Evolutionary conservation across 2,329 filamentous ascomycete genomes (phyloP), one percentile per base, ranked within the genome.

Genomic region (Botryotinia calthae): DNA sequence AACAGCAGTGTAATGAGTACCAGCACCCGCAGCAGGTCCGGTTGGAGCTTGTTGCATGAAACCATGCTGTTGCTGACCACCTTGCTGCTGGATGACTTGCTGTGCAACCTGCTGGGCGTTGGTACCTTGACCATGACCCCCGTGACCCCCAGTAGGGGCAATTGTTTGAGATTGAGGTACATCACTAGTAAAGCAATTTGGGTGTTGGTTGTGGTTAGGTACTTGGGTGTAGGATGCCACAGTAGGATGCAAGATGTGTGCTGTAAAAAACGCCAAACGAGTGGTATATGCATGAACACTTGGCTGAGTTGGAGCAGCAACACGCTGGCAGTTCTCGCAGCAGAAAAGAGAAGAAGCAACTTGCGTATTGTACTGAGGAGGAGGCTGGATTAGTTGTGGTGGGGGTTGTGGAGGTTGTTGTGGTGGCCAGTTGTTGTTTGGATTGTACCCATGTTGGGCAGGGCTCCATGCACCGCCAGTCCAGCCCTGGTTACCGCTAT

Each of bases 221-320:
- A n/a, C 22, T 7, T 42, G 18, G 16, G 44, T 46, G 18, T 65
- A 71, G 4, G 58, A 56, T 5, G 59, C 69, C 18, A 71, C 10
- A 3, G 59, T 65, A 12, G 69, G 69, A 37, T 71, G 69, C 8
- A 42, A 6, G 7, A 56, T 12, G 4, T 71, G 48, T 0, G 54
- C 10, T 0, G 34, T 2, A 8, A 71, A 71, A 9, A 65, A 65
- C 0, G 59, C 46, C 7, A 71, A 31, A 0, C 69, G 59, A 22
- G 69, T 71, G 3, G 69, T 71, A n/a, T 71, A 71, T 25, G 69
- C 69, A n/a, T 71, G 37, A 1, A 65, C 40, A 1, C 6, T n/a
- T 0, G 37, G 44, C 6, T n/a, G 14, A 8, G 46, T 4, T 31
- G 34, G 34, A n/a, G 18, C 4, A 31, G 37, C 22, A 34, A 31